Evolutionary conservation across 176 grass and related monocot genomes (phyloP).

Genomic region (Carex parvula): DNA sequence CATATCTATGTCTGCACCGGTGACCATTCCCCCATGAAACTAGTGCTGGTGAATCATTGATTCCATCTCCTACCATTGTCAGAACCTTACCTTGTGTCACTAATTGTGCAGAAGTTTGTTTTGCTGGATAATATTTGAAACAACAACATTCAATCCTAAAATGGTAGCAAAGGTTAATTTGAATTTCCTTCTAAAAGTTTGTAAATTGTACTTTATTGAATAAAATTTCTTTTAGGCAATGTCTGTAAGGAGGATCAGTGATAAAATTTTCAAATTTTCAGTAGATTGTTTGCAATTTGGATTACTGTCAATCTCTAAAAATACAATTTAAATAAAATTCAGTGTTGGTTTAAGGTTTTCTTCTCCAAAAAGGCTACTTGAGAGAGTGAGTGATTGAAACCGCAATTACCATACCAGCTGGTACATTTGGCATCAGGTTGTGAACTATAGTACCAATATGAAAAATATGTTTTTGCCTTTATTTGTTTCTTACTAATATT

Average conservation of each 20-base stretch:
- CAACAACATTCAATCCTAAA: neutral
- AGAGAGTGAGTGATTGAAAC: neutral
- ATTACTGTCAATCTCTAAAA: neutral
- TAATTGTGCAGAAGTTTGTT: neutral
- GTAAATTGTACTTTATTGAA: neutral
- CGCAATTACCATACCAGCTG: too few relatives aligned
- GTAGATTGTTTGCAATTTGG: neutral
- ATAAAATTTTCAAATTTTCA: neutral
- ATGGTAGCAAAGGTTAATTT: neutral
- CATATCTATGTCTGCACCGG: constrained; percentile 63
- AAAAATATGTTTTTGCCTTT: too few relatives aligned
- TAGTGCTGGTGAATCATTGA: constrained; percentile 62
- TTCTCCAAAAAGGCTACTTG: neutral
- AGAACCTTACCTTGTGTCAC: constrained; percentile 49
- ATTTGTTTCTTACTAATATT: too few relatives aligned
- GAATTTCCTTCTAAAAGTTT: neutral
- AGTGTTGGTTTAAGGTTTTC: neutral
- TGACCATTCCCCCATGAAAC: too few relatives aligned
- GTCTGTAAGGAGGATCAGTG: neutral
- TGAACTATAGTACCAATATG: too few relatives aligned
- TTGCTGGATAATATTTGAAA: too few relatives aligned
- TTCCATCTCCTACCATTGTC: constrained; percentile 78
- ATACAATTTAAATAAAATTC: neutral
- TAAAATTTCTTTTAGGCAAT: neutral
- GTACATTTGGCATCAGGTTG: too few relatives aligned